A percentile compares a stretch with the other conserved stretches of the same genome.
Conservation (phyloP, 306 rosid species). For the Rosa rugosa region DNA sequence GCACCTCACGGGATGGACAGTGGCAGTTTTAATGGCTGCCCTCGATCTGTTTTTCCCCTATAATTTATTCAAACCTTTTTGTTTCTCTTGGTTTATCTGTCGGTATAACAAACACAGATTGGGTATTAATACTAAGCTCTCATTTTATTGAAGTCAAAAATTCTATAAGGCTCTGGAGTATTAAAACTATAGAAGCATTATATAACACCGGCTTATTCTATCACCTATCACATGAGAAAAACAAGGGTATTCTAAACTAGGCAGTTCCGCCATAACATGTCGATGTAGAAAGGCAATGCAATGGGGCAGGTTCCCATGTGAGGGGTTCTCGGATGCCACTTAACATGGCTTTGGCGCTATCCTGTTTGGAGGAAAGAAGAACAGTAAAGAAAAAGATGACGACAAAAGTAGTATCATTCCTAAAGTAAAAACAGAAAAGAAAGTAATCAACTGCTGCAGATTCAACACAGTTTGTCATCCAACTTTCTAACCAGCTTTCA, state of each 20-base stretch:
- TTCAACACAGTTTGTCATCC: not conserved
- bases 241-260: not conserved
- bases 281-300: not conserved
- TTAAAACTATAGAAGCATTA: too few species aligned
- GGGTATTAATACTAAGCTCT: not conserved
- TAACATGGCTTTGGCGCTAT: not conserved
- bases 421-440: not conserved
- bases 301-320: not conserved
- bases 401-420: not conserved
- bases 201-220: not conserved
- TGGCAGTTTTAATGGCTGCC: constrained; percentile 1
- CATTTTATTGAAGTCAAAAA: not conserved
- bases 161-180: too few species aligned
- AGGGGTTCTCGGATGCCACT: not conserved
- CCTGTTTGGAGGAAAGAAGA: not conserved
- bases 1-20: constrained; percentile 50
- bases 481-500: not conserved
- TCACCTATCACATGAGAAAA: not conserved
- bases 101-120: not conserved
- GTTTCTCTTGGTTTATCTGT: not conserved
- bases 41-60: not conserved
- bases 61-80: not conserved
- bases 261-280: not conserved
- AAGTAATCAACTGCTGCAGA: not conserved
- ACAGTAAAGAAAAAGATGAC: not conserved